These are phyloP conservation scores for Dothistroma septosporum DNA, from an alignment of 2,329 filamentous ascomycete genomes.

Conservation along the genomic window DNA sequence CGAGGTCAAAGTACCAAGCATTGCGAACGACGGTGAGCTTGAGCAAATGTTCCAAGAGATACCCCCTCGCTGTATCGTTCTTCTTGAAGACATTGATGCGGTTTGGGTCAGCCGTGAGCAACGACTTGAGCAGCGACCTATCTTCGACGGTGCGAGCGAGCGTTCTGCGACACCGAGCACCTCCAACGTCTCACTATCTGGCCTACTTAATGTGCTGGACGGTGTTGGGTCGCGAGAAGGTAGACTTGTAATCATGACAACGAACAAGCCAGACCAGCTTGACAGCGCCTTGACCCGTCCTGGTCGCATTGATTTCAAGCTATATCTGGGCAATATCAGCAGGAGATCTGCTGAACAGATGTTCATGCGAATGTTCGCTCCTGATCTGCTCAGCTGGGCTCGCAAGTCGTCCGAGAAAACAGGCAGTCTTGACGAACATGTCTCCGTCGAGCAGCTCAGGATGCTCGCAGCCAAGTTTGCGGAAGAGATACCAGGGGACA, in stretches of 20 bases:
- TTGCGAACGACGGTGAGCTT: constrained; percentile 58
- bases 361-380: constrained; percentile 27
- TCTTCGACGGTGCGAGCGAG: constrained; percentile 18
- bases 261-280: constrained; percentile 66
- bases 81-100: constrained; percentile 44
- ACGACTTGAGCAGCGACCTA: constrained; percentile 25
- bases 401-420: background rate
- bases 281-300: constrained; percentile 69
- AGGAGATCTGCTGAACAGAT: constrained; percentile 20
- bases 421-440: constrained; percentile 18
- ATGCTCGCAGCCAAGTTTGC: constrained; percentile 22
- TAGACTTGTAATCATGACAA: constrained; percentile 73
- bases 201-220: constrained; percentile 75
- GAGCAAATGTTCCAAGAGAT: constrained; percentile 39
- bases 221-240: constrained; percentile 73
- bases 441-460: constrained; percentile 22
- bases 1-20: constrained; percentile 40
- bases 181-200: constrained; percentile 56
- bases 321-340: constrained; percentile 25
- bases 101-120: constrained; percentile 26
- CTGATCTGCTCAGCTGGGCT: constrained; percentile 19
- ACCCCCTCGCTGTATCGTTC: constrained; percentile 40
- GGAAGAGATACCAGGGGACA: constrained; percentile 20
- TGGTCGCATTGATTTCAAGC: constrained; percentile 57
- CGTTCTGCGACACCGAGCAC: constrained; percentile 39